phyloP scores from a whole-genome alignment of 2,329 filamentous ascomycete species.

The Colletotrichum acutatum region DNA sequence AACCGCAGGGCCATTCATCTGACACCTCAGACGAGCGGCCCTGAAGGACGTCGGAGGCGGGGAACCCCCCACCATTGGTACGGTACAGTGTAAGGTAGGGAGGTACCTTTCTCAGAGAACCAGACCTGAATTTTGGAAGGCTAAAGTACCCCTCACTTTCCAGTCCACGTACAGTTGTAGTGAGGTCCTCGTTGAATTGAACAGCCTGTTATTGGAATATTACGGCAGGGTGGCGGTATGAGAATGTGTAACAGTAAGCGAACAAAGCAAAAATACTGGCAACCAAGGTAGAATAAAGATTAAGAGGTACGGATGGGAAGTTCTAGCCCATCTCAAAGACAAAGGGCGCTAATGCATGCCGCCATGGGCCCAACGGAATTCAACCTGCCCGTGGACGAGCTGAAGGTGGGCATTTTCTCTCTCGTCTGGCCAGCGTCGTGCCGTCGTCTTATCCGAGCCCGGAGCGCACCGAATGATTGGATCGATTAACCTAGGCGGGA shows the following conservation, averaged over 20 bases:
- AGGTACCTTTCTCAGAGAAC: not conserved
- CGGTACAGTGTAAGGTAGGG: not conserved
- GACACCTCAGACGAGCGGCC: not conserved
- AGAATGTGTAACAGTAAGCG: not conserved
- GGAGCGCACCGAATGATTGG: slow-evolving; percentile 27
- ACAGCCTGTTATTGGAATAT: not conserved
- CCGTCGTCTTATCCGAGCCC: slow-evolving; percentile 22
- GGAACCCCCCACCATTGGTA: not conserved
- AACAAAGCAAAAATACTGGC: not conserved
- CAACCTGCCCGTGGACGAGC: not conserved
- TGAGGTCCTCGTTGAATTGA: not conserved
- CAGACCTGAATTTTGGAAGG: not conserved
- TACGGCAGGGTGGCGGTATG: not conserved
- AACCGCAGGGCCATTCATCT: not conserved
- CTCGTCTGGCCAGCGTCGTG: not conserved
- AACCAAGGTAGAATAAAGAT: not conserved
- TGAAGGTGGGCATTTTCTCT: not conserved
- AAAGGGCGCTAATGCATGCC: slow-evolving; percentile 22
- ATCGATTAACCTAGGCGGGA: slow-evolving; percentile 11
- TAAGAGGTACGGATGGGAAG: not conserved
- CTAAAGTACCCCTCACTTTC: not conserved
- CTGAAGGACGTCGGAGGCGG: not conserved
- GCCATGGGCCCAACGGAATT: slow-evolving; percentile 18
- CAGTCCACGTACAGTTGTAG: not conserved
- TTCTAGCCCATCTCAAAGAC: not conserved